phyloP scores from a whole-genome alignment of 176 grass and related monocot species.

The Ananas comosus region DNA sequence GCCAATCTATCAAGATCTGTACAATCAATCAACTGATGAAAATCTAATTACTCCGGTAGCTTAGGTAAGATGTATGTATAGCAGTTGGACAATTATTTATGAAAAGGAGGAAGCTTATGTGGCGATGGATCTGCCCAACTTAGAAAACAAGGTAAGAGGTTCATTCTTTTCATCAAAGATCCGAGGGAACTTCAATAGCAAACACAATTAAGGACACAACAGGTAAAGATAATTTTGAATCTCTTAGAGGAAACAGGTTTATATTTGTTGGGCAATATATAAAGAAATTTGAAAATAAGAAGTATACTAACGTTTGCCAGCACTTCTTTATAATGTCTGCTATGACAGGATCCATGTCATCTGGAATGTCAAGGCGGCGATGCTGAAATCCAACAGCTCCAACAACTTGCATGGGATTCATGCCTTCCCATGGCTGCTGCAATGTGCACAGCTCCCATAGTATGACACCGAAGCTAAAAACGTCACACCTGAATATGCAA shows the following conservation, averaged over 20 bases:
- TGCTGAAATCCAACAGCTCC: slow-evolving; percentile 96
- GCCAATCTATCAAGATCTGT: no score
- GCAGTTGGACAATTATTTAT: no score
- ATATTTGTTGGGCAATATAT: background rate
- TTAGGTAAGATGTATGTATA: no score
- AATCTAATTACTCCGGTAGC: no score
- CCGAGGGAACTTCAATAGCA: no score
- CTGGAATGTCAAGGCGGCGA: slow-evolving; percentile 84
- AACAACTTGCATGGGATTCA: slow-evolving; percentile 99
- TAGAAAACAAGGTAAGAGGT: no score
- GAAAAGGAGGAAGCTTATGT: no score
- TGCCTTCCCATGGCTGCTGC: slow-evolving; percentile 94
- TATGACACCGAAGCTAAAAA: slow-evolving; percentile 96
- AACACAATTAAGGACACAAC: background rate
- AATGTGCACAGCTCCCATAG: slow-evolving; percentile 94
- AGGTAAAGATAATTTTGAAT: background rate
- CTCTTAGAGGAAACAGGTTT: background rate
- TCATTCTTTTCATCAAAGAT: no score
- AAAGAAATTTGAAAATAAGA: slow-evolving; percentile 17
- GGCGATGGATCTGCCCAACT: no score
- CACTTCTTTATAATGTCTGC: slow-evolving; percentile 66
- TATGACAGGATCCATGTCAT: slow-evolving; percentile 65
- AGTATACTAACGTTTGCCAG: slow-evolving; percentile 85
- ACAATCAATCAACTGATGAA: no score
- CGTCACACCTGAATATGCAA: slow-evolving; percentile 68